A percentile compares a stretch with the other conserved stretches of the same genome.
phyloP scores from a whole-genome alignment of 23 red algal species.

The Rhodosorus marinus region DNA sequence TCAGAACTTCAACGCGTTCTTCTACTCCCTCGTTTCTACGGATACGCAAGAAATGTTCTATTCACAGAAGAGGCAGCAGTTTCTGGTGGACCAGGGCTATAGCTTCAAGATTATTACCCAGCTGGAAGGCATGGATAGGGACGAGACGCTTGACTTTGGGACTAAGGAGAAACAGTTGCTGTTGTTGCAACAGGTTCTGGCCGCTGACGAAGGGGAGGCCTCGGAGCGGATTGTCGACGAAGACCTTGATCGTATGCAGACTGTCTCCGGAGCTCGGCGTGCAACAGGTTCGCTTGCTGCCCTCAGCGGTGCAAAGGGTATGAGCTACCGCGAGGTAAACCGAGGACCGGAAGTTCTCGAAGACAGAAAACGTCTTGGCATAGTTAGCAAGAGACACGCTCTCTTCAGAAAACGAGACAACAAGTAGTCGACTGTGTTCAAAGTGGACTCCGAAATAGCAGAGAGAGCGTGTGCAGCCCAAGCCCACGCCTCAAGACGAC shows the following conservation, averaged over 20 bases:
- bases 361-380: no score
- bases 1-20: slow-evolving; percentile 97
- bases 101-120: slow-evolving; percentile 95
- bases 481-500: no score
- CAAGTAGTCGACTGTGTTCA: no score
- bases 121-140: slow-evolving; percentile 63
- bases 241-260: slow-evolving; percentile 25
- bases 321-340: slow-evolving; percentile 64
- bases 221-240: slow-evolving; percentile 35
- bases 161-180: slow-evolving; percentile 43
- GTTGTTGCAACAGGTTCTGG: slow-evolving; percentile 44
- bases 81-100: slow-evolving; percentile 94
- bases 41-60: slow-evolving; percentile 95
- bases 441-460: no score
- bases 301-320: slow-evolving; percentile 47
- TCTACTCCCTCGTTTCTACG: slow-evolving; percentile 88
- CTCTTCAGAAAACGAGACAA: no score
- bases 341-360: no score
- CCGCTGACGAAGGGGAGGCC: slow-evolving; percentile 72
- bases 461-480: no score
- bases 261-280: slow-evolving; percentile 5
- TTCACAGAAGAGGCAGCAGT: slow-evolving; percentile 84
- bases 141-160: slow-evolving; percentile 29
- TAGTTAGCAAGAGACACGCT: no score
- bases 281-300: slow-evolving; percentile 19